Evolutionary conservation across 164 flowering plant genomes (phyloP), one percentile per base, ranked within the genome.

Genomic region (Akebia trifoliata): DNA sequence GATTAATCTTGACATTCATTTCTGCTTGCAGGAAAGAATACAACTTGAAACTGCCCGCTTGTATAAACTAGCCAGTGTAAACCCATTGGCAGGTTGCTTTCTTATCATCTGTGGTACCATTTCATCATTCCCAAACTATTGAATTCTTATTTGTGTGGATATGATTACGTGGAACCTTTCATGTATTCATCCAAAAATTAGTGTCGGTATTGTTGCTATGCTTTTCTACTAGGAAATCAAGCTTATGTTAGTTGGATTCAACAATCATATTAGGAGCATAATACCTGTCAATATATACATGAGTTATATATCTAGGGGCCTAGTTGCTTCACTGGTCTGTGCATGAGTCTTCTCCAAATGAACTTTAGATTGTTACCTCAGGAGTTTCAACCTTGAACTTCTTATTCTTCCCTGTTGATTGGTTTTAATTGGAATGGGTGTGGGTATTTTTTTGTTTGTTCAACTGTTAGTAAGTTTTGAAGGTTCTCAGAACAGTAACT

Each of bases 31-130:
- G 99, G 99, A 93, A 70, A 80, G 72, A 62, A 86, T 93, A 73
- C 97, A 93, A 62, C 79, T 83, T 43, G 96, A 93, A 76, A 87
- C 95, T 30, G 97, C 96, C 47, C 85, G 95, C 21, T 69, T 93
- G 59, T 93, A 93, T 66, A 93, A 87, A 76, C 66, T 90, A 55
- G 99, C 99, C 39, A 86, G 87, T 42, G 85, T 93, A 59, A 93
- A 93, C 65, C 97, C 99, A 32, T 59, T 93, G n/a, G 97, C 99
- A 76, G 98, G 98, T 89, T 63, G 8, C 40, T 25, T 31, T 25
- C 37, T 25, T 55, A 26, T 44, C n/a, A 29, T 63, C 28, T 38
- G 20, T 20, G 18, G 45, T 11, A 51, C 28, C 17, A 50, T 47
- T 37, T 55, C 1, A 7, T 15, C 35, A 17, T 43, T 37, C 31